Evolutionary conservation across 805 yeast genomes (phyloP).

Genomic region (Dipodascus albidus): DNA sequence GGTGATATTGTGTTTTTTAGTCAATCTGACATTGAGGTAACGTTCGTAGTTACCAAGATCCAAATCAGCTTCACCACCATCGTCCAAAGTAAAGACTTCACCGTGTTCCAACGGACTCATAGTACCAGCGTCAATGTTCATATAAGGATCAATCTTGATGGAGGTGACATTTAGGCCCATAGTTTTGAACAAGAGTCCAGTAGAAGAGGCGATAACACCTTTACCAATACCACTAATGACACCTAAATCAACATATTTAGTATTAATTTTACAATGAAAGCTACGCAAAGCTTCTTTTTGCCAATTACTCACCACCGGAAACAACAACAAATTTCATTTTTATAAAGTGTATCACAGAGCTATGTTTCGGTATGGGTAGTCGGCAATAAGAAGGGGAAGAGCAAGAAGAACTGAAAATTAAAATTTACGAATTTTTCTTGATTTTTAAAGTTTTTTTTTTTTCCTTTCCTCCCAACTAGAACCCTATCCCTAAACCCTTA

Average conservation of each 20-base stretch:
- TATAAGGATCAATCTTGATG: conserved; percentile 96
- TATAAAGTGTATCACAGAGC: neutral
- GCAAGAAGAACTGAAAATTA: neutral
- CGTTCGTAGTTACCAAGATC: conserved; percentile 98
- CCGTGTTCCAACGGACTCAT: conserved; percentile 99
- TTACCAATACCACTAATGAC: conserved; percentile 99
- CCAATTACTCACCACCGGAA: conserved; percentile 54
- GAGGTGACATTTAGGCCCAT: conserved; percentile 92
- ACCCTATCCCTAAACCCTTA: neutral
- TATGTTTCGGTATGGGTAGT: neutral
- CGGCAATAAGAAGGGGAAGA: neutral
- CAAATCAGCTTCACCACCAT: conserved; percentile 98
- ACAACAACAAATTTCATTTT: conserved; percentile 96
- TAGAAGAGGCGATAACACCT: conserved; percentile 94
- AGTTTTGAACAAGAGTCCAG: conserved; percentile 90
- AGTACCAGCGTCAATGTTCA: conserved; percentile 99
- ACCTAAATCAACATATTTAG: conserved; percentile 29
- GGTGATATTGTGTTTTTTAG: conserved; percentile 91
- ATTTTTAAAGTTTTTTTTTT: neutral
- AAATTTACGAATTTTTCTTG: neutral
- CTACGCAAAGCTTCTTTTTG: conserved; percentile 2
- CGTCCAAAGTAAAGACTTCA: conserved; percentile 94
- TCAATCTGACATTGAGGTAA: conserved; percentile 84
- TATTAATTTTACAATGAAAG: neutral
- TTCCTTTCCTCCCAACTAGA: neutral